These are phyloP conservation scores for Fusarium staphyleae DNA, from an alignment of 2,329 filamentous ascomycete species.

Conservation along the genomic window DNA sequence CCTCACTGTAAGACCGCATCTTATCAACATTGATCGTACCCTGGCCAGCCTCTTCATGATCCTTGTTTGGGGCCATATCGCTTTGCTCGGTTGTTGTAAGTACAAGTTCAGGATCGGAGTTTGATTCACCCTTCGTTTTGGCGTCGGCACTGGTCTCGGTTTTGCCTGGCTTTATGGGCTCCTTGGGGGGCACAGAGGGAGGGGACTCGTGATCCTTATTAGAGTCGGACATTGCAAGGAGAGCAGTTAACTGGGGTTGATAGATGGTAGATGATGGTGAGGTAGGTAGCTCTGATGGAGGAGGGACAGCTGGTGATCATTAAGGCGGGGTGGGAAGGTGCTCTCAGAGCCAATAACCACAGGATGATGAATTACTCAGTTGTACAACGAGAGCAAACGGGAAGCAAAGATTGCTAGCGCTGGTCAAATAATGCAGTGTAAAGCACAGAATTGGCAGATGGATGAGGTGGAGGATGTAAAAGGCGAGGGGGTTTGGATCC, in stretches of 20 bases:
- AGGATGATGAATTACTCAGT: too few relatives aligned
- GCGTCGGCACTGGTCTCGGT: neutral
- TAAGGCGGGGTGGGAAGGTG: conserved; percentile 4
- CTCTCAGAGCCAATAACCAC: too few relatives aligned
- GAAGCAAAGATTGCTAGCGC: too few relatives aligned
- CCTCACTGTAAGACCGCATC: conserved; percentile 24
- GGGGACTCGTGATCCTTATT: conserved; percentile 6
- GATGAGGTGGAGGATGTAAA: neutral
- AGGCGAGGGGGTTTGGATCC: conserved; percentile 13
- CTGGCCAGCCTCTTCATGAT: conserved; percentile 12
- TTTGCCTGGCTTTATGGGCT: conserved; percentile 10
- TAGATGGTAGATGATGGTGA: neutral
- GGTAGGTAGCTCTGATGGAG: neutral
- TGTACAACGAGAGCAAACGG: too few relatives aligned
- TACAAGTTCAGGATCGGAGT: neutral
- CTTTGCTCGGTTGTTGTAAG: neutral
- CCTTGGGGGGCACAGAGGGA: conserved; percentile 28
- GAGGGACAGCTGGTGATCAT: neutral
- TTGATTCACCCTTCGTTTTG: neutral
- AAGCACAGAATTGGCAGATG: neutral
- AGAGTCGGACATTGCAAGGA: conserved; percentile 17
- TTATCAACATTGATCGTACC: conserved; percentile 22
- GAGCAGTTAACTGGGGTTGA: neutral
- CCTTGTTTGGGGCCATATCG: conserved; percentile 24
- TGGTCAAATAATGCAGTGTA: neutral